phyloP scores from a whole-genome alignment of 495 filamentous ascomycete species.

The Talaromyces wortmannii region DNA sequence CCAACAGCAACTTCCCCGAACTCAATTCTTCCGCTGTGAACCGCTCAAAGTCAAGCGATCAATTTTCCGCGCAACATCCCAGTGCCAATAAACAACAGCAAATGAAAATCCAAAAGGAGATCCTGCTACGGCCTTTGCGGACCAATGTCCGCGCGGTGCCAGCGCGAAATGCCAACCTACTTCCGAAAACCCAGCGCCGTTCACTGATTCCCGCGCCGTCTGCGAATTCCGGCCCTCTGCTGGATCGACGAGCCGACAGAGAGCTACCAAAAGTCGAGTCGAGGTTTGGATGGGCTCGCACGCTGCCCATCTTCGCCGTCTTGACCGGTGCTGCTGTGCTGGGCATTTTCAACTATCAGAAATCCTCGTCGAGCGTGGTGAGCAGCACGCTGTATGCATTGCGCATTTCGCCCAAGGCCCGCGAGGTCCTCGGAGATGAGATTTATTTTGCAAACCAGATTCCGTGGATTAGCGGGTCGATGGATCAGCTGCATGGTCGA shows the following conservation, averaged over 20 bases:
- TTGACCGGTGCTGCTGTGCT: conserved; percentile 60
- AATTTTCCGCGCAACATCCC: neutral
- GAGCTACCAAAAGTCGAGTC: conserved; percentile 53
- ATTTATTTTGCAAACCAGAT: conserved; percentile 85
- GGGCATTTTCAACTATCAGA: conserved; percentile 98
- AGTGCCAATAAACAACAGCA: neutral
- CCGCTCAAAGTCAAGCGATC: neutral
- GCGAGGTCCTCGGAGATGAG: conserved; percentile 77
- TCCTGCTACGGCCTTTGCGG: neutral
- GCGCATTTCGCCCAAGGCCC: conserved; percentile 67
- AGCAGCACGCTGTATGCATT: conserved; percentile 83
- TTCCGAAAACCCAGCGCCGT: conserved; percentile 18
- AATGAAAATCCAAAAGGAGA: neutral
- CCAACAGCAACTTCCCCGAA: neutral
- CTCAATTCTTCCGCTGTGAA: neutral
- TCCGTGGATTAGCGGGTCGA: conserved; percentile 87
- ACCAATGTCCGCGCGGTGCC: neutral
- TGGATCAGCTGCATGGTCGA: conserved; percentile 89
- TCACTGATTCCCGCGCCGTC: conserved; percentile 41
- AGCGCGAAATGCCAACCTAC: conserved; percentile 2
- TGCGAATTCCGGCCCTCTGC: conserved; percentile 56
- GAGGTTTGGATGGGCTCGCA: conserved; percentile 39
- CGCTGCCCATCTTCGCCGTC: conserved; percentile 50
- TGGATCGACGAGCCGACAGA: conserved; percentile 74
- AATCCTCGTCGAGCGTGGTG: conserved; percentile 74